These are phyloP conservation scores for Wallacemonas sp. DNA, from an alignment of 208 protist genomes.

Conservation along the genomic window DNA sequence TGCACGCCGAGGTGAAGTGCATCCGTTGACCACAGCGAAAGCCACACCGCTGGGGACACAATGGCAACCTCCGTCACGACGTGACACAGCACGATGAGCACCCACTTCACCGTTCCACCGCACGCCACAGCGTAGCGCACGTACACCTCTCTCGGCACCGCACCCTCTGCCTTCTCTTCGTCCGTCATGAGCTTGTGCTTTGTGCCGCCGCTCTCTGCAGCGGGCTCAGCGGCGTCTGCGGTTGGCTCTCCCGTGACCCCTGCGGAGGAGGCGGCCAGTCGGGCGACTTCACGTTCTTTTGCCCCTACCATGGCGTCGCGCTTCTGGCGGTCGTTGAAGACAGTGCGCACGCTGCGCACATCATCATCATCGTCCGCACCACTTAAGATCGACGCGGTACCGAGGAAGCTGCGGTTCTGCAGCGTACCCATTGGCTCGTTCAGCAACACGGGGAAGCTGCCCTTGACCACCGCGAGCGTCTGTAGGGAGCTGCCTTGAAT, in stretches of 20 bases:
- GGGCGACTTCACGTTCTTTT: no score
- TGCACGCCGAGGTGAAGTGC: not conserved
- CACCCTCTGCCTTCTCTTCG: slow-evolving; percentile 45
- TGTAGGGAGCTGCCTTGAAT: not conserved
- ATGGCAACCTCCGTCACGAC: slow-evolving; percentile 39
- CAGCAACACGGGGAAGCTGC: not conserved
- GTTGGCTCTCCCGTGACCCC: not conserved
- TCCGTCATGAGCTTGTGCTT: slow-evolving; percentile 17
- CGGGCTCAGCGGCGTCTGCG: not conserved
- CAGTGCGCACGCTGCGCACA: not conserved
- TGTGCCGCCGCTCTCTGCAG: not conserved
- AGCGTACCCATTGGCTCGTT: not conserved
- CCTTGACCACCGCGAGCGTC: not conserved
- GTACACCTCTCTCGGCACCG: slow-evolving; percentile 55
- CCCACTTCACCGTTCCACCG: slow-evolving; percentile 34
- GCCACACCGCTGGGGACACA: slow-evolving; percentile 39
- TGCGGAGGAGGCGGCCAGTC: no score
- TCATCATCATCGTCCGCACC: not conserved
- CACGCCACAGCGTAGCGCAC: slow-evolving; percentile 45
- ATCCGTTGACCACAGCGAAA: slow-evolving; percentile 65
- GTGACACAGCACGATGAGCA: slow-evolving; percentile 34
- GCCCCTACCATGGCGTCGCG: not conserved
- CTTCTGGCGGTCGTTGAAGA: slow-evolving; percentile 3
- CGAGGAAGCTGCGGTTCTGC: not conserved
- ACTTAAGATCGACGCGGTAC: not conserved